Evolutionary conservation across 2,329 filamentous ascomycete genomes (phyloP), one percentile per base, ranked within the genome.

Genomic region (Aspergillus latus): DNA sequence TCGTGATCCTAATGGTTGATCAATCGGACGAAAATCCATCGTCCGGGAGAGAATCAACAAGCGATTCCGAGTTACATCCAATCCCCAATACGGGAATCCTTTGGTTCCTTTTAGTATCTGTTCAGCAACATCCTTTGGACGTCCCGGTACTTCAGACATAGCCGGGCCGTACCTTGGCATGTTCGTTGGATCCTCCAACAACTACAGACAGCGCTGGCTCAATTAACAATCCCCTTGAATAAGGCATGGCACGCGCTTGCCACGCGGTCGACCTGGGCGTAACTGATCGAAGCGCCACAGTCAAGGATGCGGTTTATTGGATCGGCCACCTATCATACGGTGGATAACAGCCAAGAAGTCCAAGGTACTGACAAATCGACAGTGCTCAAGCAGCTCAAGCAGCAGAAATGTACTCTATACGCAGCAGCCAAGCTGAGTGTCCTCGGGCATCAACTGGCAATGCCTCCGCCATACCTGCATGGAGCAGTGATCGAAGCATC

Each of bases 241-340:
- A 16, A 21, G 8, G 2, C 4, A 15, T 34, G 36, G 28, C 21
- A 21, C 21, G 9, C 15, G 37, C 42, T 42, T 42, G 47, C 15
- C 32, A 32, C 21, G 43, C 48, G 42, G 45, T 55, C 13, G 26
- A 55, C 36, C 42, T 15, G 16, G 42, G 9, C 8, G 29, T 44
- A 15, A 39, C 15, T 51, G 42, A 40, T 39, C 3, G 11, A 29
- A 34, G n/a, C n/a, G 34, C 53, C 53, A 55, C 29, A n/a, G 47
- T 21, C 46, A 50, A 21, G 42, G 53, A 39, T 46, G 47, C 15
- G 26, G 16, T 11, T 42, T 43, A 8, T n/a, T 21, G 21, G 39
- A 16, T 46, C 26, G 26, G 9, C 6, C 47, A 56, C 53, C 49
- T 46, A 47, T 56, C 53, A 51, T 42, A 56, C 42, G 15, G 30